Conservation (phyloP, 2,329 filamentous ascomycete species). For the Didymella lethalis region DNA sequence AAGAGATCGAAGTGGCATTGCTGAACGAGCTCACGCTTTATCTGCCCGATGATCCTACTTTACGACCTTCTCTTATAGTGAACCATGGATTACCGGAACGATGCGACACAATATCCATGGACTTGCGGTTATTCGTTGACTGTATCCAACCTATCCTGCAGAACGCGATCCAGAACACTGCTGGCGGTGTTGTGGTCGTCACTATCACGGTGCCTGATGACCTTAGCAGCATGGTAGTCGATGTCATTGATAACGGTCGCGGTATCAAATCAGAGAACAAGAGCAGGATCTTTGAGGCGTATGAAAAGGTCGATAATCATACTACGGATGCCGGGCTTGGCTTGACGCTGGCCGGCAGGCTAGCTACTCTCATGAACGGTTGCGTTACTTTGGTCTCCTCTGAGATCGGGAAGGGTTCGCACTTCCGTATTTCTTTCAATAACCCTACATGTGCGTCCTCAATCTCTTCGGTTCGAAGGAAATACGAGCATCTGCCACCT, state of each 20-base stretch:
- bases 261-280: conserved; percentile 51
- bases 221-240: conserved; percentile 46
- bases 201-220: conserved; percentile 43
- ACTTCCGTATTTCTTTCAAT: conserved; percentile 50
- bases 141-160: conserved; percentile 53
- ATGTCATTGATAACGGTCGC: conserved; percentile 55
- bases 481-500: conserved; percentile 14
- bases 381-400: conserved; percentile 52
- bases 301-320: conserved; percentile 53
- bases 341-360: conserved; percentile 54
- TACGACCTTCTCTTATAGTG: conserved; percentile 45
- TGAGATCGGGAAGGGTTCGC: conserved; percentile 48
- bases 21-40: conserved; percentile 40
- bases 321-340: conserved; percentile 55
- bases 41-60: conserved; percentile 40
- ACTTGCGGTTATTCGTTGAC: conserved; percentile 54
- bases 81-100: conserved; percentile 41
- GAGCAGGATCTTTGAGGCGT: conserved; percentile 54
- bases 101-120: conserved; percentile 46
- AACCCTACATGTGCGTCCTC: conserved; percentile 38
- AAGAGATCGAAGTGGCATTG: conserved; percentile 45
- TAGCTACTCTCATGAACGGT: conserved; percentile 53
- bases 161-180: conserved; percentile 55
- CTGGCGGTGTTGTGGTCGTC: conserved; percentile 50
- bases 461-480: conserved; percentile 10